Conservation (phyloP, 106 monocot species). For the Phalaenopsis equestris region DNA sequence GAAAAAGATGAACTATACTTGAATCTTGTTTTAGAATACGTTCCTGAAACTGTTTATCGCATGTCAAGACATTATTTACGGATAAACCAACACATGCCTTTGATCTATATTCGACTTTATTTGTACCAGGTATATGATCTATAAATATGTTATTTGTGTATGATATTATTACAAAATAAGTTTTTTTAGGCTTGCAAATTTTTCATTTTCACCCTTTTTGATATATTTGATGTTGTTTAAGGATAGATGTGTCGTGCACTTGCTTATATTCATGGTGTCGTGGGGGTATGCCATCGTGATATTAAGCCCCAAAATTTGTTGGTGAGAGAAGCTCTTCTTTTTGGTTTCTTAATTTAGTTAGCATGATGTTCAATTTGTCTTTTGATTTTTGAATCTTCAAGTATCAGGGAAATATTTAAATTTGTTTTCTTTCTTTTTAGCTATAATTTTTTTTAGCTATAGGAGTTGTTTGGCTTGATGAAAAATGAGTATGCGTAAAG, state of each 20-base stretch:
- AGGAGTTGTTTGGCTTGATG: no score
- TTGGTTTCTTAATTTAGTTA: background rate
- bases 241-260: constrained; percentile 57
- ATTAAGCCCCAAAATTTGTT: constrained; percentile 72
- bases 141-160: background rate
- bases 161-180: background rate
- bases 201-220: background rate
- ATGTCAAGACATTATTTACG: constrained; percentile 30
- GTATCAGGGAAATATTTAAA: background rate
- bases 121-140: constrained; percentile 42
- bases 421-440: background rate
- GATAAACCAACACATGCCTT: constrained; percentile 50
- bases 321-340: constrained; percentile 26
- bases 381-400: background rate
- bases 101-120: constrained; percentile 54
- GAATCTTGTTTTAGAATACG: constrained; percentile 66
- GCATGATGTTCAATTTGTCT: background rate
- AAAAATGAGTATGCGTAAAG: no score
- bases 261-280: constrained; percentile 49
- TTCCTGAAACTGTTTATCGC: constrained; percentile 51
- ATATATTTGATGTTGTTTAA: constrained; percentile 2
- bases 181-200: background rate
- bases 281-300: constrained; percentile 71
- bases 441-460: background rate
- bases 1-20: constrained; percentile 56